Base-by-base conservation (phyloP, 78 protist genomes). In the Dictyostelium capitatum region DNA sequence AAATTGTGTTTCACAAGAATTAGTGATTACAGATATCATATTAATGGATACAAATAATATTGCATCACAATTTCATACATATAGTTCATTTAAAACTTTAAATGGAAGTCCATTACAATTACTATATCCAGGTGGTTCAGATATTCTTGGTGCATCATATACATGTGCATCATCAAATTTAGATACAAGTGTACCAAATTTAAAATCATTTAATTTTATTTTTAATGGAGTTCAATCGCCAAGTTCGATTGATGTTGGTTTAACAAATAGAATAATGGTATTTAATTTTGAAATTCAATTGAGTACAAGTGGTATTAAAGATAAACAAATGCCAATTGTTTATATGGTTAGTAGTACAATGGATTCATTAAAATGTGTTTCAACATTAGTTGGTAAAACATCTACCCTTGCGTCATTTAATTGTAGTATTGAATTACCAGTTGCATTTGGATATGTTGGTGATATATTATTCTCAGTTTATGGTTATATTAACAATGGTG, bases 401-500 rank as follows among this genome's bases (percentile, higher is more conserved):
- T 7, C 11, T 17, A n/a, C 0, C 41, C 30, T 17, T 1, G 69
- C 69, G 0, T 7, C 30, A 6, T 59, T 17, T 41, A 43, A 0
- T 17, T 70, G 79, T 28, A 10, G 51, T 14, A 41, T 17, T 1
- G 47, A 30, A 17, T 41, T 70, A 17, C 79, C 79, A 30, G 7
- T 70, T 5, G 79, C 51, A 2, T 70, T 37, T 70, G 79, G 53
- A 14, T 70, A 43, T 41, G 51, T 51, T 20, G 9, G 20, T 41
- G 5, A 14, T 19, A 28, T 70, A 10, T 1, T 20, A 9, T 19
- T 70, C 4, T 70, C 79, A 41, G 9, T 70, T 1, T 70, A 70
- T 70, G 79, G 79, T 70, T 32, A 41, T 9, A 46, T 70, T 20
- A 70, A 70, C 19, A 43, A 20, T 41, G 47, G 51, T 70, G 79